Evolutionary conservation across 2,329 filamentous ascomycete species (phyloP), one percentile per base, ranked within the genome.

Genomic region (Albifimbria verrucaria): DNA sequence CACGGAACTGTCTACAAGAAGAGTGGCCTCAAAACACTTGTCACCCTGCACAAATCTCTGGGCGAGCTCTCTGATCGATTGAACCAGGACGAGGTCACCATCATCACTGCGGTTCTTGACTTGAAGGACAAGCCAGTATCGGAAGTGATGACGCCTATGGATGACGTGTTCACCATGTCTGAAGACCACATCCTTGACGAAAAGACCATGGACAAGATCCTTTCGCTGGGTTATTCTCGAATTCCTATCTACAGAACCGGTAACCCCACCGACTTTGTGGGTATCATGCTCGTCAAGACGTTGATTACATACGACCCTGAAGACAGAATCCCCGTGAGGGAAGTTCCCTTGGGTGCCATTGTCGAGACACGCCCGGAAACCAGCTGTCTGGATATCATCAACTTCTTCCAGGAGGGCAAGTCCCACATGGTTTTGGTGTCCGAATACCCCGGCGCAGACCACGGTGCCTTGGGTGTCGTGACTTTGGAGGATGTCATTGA

Each of bases 341-440:
- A 97, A 56, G 97, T 99, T 67, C 87, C 92, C 7, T 79, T 99
- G 49, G 94, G 94, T 15, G 97, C 94, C 1, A 83, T 99, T 7
- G 94, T 95, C 2, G 94, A 99, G 71, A 99, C 94, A 0, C 85
- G 90, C 10, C 91, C 94, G 0, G 91, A 97, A 67, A 99, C 94
- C 0, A 97, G 92, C 74, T 99, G 94, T 68, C 75, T 99, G 52
- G 94, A 99, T 69, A 97, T 99, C 64, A 91, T 99, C 74, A 99
- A 99, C 75, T 99, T 97, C 72, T 99, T 99, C 77, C 94, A 99
- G 71, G 94, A 99, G 76, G 94, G 94, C 63, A 99, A 99, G 70
- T 96, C 92, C 2, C 94, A 99, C 71, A 96, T 99, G 92, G 93
- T 97, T 0, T 78, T 99, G 24, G 94, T 97, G 9, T 97, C 93